Evolutionary conservation across 73 alveolate genomes (phyloP).

Genomic region (Tetrahymena thermophila): DNA sequence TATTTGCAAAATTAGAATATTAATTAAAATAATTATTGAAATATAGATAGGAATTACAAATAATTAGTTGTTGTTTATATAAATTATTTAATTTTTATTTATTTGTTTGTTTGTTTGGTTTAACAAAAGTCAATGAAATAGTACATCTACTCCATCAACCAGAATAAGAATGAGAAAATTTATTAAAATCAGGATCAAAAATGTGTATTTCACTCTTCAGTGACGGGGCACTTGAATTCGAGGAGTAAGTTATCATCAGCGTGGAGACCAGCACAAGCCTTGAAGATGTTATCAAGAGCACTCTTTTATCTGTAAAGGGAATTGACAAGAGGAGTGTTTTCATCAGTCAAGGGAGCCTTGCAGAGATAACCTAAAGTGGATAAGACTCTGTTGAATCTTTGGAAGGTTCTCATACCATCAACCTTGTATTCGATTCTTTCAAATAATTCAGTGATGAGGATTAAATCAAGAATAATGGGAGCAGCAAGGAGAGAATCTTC

Average conservation of each 20-base stretch:
- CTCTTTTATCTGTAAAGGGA: constrained; percentile 34
- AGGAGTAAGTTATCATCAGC: constrained; percentile 33
- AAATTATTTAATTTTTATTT: too few relatives aligned
- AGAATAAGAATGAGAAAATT: neutral
- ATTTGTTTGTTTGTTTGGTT: neutral
- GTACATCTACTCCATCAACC: neutral
- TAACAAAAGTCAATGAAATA: neutral
- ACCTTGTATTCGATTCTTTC: constrained; percentile 60
- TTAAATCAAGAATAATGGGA: constrained; percentile 84
- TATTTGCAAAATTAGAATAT: neutral
- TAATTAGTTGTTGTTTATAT: too few relatives aligned
- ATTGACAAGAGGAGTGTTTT: constrained; percentile 19
- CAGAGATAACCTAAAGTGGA: constrained; percentile 21
- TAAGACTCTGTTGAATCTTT: constrained; percentile 37
- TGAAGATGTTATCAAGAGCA: constrained; percentile 29
- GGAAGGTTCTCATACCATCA: constrained; percentile 11
- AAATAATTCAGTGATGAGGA: constrained; percentile 77
- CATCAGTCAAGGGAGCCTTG: constrained; percentile 41
- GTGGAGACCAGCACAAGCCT: constrained; percentile 40
- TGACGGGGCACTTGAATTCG: neutral
- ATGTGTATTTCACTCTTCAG: neutral
- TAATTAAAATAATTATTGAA: neutral
- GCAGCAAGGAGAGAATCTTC: constrained; percentile 97
- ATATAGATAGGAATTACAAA: neutral
- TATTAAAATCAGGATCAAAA: neutral